Base-by-base conservation (phyloP, 768 basidiomycete genomes). In the Pulveroboletus sp. region DNA sequence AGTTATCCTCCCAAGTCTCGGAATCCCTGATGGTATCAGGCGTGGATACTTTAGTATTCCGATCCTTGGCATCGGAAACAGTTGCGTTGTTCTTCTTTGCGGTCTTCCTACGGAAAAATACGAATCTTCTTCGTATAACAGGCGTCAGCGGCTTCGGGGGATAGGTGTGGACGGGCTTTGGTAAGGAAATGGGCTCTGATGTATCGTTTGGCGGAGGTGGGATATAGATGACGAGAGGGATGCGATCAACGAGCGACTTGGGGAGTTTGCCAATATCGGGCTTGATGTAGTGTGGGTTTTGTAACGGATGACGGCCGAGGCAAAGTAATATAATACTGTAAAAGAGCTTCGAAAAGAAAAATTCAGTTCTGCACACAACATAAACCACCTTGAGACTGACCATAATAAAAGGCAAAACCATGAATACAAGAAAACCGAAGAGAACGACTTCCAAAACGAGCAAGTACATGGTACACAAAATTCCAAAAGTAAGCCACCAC, bases 401-500 rank as follows among this genome's bases (percentile, higher is more conserved):
- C 68, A 86, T 86, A 51, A 90, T 67, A 45, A 92, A 78, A 0
- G 89, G 89, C 1, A 86, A 83, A 49, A 93, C 67, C 47, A 92
- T 75, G 63, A 93, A 86, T 27, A 93, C 82, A 11, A 89, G 71
- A 51, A 91, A 72, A 22, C 84, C 87, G 14, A 93, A 77, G 5
- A 91, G 56, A 47, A 91, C 64, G 42, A 92, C 82, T 65, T 92
- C 82, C 35, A 81, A 67, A 26, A 83, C 75, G 75, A 86, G 82
- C 47, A 91, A 59, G 61, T 92, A 93, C 73, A 87, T 82, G 35
- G 87, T 80, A 68, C 85, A 83, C 13, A 92, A 70, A 57, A 92
- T 83, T 30, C 80, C 84, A 63, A 93, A 90, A 19, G 79, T 81
- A 39, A 91, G 78, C 87, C 88, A 93, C 89, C 89, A 93, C 29